Conservation (phyloP, 164 flowering plant genomes). For the Tinospora cordifolia region DNA sequence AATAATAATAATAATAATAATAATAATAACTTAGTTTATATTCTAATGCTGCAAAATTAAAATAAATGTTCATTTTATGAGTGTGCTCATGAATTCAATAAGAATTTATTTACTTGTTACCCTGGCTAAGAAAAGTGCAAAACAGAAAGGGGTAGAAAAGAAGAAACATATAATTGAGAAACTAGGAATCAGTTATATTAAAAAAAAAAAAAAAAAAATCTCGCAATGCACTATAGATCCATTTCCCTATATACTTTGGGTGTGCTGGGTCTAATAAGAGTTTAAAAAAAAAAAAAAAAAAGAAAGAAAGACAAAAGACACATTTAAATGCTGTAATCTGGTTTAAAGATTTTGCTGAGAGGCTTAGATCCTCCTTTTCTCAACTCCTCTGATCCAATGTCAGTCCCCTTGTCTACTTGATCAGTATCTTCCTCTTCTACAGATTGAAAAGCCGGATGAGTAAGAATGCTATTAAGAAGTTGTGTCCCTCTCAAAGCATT, state of each 20-base stretch:
- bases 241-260: background rate
- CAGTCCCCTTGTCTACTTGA: conserved; percentile 12
- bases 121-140: too few species aligned
- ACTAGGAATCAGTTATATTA: too few species aligned
- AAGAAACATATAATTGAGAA: too few species aligned
- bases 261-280: background rate
- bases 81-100: too few species aligned
- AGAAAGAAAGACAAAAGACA: background rate
- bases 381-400: conserved; percentile 13
- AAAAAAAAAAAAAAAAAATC: too few species aligned
- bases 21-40: too few species aligned
- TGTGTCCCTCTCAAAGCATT: conserved; percentile 92
- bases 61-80: too few species aligned
- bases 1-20: too few species aligned
- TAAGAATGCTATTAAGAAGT: conserved; percentile 47
- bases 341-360: conserved; percentile 27
- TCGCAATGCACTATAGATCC: conserved; percentile 5
- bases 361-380: conserved; percentile 31
- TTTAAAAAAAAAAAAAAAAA: too few species aligned
- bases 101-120: too few species aligned
- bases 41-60: too few species aligned
- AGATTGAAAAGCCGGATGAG: conserved; percentile 66
- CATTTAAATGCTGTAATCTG: conserved; percentile 52
- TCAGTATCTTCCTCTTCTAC: conserved; percentile 24
- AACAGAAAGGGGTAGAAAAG: too few species aligned